Evolutionary conservation across 2,329 filamentous ascomycete species (phyloP), one percentile per base, ranked within the genome.

Genomic region (Cucurbitaria berberidis): DNA sequence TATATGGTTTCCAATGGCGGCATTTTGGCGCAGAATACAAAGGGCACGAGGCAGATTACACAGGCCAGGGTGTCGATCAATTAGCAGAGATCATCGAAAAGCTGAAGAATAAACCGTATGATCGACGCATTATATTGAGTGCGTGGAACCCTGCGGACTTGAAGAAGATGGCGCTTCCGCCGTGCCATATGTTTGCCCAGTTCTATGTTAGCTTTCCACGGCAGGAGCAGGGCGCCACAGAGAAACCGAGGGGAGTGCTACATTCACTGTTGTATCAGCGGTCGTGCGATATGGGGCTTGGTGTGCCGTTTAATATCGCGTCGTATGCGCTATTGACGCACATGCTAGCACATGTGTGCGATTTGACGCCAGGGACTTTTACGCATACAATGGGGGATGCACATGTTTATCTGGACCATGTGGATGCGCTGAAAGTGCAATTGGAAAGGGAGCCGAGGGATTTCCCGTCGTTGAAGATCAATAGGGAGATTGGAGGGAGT

Each of bases 1-100:
- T 98, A 0, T 99, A 99, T 73, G 95, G 95, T 1, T 99, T 99
- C 78, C 95, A 99, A 77, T 99, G 95, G 95, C 89, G 95, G 3
- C 93, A 98, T 77, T 99, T 99, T 69, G 95, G 95, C 45, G 95
- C 95, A 4, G 86, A 91, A 57, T 99, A 99, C 74, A 80, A 87
- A 16, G 71, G 69, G 1, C 63, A 68, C 38, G 81, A 86, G 60
- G 84, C 89, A 0, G 91, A 98, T 73, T 99, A 99, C 76, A 82
- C 86, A 0, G 92, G 90, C 0, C 82, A 96, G 73, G 95, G 95
- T 16, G 91, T 97, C 15, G 95, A 99, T 73, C 95, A 99, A 79
- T 82, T 99, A 32, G 89, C 90, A 15, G 89, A 96, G 55, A 87
- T 98, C n/a, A 86, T 99, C 30, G 80, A 89, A 68, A 97, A 96